Conservation (phyloP, 805 yeast genomes). For the Yamadazyma paraphyllophila region DNA sequence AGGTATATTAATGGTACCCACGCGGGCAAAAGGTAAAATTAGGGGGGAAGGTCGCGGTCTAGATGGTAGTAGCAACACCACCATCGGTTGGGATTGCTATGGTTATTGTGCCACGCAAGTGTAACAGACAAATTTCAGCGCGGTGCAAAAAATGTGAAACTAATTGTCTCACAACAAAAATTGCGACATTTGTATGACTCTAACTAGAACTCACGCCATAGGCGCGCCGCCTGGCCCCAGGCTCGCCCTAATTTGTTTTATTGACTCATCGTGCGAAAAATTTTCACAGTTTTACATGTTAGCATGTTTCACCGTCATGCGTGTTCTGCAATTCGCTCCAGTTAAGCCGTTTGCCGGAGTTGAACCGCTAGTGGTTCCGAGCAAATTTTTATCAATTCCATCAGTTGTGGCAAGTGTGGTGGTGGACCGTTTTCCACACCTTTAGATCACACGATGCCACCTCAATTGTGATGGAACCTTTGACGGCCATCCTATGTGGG, state of each 20-base stretch:
- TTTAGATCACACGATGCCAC: background rate
- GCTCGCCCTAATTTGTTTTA: background rate
- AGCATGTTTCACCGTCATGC: slow-evolving; percentile 3
- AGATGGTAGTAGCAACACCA: background rate
- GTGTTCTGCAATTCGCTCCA: background rate
- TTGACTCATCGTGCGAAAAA: background rate
- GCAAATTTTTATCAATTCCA: slow-evolving; percentile 6
- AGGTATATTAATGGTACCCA: background rate
- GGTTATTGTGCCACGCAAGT: background rate
- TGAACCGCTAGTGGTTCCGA: slow-evolving; percentile 1
- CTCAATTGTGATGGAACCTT: background rate
- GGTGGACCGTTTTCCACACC: background rate
- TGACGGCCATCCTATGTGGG: background rate
- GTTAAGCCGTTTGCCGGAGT: slow-evolving; percentile 6
- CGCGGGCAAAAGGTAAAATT: background rate
- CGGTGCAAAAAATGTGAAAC: background rate
- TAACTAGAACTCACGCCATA: too few relatives aligned
- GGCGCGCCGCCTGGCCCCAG: background rate
- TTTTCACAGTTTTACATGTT: slow-evolving; percentile 7
- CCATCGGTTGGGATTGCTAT: too few relatives aligned
- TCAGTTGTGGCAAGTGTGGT: slow-evolving; percentile 1
- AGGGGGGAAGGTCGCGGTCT: background rate
- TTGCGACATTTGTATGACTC: background rate
- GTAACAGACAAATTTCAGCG: background rate
- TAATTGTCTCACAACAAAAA: background rate